Conservation (phyloP, 2,329 filamentous ascomycete species). For the Ascochyta pisi region DNA sequence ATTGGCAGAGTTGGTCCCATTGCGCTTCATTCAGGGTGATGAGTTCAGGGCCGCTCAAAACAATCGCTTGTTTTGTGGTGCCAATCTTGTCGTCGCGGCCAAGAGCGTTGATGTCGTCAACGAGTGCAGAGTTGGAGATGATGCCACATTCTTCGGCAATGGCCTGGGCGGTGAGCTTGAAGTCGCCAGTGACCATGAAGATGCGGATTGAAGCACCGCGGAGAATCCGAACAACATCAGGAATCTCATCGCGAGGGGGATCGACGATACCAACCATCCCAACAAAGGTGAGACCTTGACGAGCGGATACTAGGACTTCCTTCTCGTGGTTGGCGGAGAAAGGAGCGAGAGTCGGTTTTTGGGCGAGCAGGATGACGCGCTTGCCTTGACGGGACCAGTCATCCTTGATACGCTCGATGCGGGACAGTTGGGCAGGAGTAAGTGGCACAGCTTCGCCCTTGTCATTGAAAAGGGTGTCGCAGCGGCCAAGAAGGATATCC, state of each 20-base stretch:
- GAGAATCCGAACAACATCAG: conserved; percentile 66
- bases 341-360: conserved; percentile 59
- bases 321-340: conserved; percentile 62
- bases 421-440: conserved; percentile 52
- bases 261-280: conserved; percentile 67
- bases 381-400: conserved; percentile 72
- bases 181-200: conserved; percentile 84
- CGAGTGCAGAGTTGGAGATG: conserved; percentile 60
- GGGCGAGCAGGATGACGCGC: conserved; percentile 70
- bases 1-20: conserved; percentile 70
- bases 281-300: conserved; percentile 58
- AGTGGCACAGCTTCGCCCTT: conserved; percentile 62
- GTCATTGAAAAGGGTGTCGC: conserved; percentile 62
- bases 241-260: conserved; percentile 66
- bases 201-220: conserved; percentile 75
- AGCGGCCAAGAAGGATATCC: conserved; percentile 72
- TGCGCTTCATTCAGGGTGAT: conserved; percentile 70
- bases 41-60: conserved; percentile 58
- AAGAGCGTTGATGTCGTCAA: conserved; percentile 64
- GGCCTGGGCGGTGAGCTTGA: conserved; percentile 74
- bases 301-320: conserved; percentile 62
- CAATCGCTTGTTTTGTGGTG: conserved; percentile 35
- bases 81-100: conserved; percentile 41
- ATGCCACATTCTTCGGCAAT: conserved; percentile 78
- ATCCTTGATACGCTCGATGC: conserved; percentile 68